Evolutionary conservation across 306 rosid species (phyloP).

Genomic region (Sophora flavescens): DNA sequence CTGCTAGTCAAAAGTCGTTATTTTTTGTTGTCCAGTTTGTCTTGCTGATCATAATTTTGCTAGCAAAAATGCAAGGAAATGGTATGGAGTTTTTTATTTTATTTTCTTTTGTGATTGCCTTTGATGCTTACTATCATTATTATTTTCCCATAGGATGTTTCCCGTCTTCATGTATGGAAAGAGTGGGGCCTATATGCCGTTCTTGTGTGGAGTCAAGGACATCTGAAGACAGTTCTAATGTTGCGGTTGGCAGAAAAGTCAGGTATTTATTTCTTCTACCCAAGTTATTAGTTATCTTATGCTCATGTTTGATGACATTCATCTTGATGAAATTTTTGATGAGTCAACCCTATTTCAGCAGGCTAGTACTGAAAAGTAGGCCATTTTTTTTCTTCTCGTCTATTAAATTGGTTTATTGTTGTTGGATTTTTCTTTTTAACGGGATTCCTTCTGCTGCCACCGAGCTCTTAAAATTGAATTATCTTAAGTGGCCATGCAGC

Average conservation of each 20-base stretch:
- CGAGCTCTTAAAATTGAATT: slow-evolving; percentile 15
- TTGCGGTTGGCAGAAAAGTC: slow-evolving; percentile 52
- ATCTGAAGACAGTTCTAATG: slow-evolving; percentile 51
- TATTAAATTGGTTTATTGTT: slow-evolving; percentile 10
- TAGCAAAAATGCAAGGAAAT: slow-evolving; percentile 4
- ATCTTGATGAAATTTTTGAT: slow-evolving; percentile 19
- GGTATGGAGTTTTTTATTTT: slow-evolving; percentile 8
- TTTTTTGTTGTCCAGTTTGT: slow-evolving; percentile 12
- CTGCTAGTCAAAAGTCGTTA: slow-evolving; percentile 19
- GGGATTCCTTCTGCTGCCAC: slow-evolving; percentile 16
- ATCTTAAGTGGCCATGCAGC: slow-evolving; percentile 19
- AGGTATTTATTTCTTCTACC: slow-evolving; percentile 56
- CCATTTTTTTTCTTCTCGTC: neutral
- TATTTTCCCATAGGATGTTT: slow-evolving; percentile 60
- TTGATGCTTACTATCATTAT: slow-evolving; percentile 41
- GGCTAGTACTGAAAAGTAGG: slow-evolving; percentile 11
- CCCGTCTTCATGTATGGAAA: slow-evolving; percentile 66
- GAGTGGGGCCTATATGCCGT: slow-evolving; percentile 72
- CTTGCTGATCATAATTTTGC: slow-evolving; percentile 10
- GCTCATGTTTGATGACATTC: slow-evolving; percentile 6
- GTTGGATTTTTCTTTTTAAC: slow-evolving; percentile 7
- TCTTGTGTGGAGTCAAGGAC: slow-evolving; percentile 70
- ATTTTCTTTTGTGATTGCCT: neutral
- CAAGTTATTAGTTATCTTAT: slow-evolving; percentile 10
- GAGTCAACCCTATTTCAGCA: slow-evolving; percentile 16